A percentile compares a stretch with the other conserved stretches of the same genome.
phyloP scores from a whole-genome alignment of 352 stramenopile species.

The Globisporangium cylindrosporum region DNA sequence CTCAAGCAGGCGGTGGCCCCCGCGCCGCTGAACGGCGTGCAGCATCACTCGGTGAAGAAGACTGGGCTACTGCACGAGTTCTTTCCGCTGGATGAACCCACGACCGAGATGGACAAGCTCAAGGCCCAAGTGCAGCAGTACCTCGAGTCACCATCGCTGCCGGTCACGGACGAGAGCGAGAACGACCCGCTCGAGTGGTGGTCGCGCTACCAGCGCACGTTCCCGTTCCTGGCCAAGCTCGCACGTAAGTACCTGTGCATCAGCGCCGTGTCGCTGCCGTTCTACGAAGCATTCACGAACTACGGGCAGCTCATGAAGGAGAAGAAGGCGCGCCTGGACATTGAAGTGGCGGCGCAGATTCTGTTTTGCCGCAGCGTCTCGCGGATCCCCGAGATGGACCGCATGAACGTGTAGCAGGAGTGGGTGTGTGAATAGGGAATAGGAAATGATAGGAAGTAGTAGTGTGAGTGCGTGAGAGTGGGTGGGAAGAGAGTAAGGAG shows the following conservation, averaged over 20 bases:
- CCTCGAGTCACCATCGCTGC: constrained; percentile 60
- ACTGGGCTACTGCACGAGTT: constrained; percentile 53
- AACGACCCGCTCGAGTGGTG: constrained; percentile 84
- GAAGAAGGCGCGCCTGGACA: constrained; percentile 74
- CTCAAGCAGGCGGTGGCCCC: not conserved
- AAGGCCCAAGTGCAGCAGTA: constrained; percentile 69
- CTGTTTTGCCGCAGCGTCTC: constrained; percentile 79
- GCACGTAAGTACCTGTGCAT: constrained; percentile 79
- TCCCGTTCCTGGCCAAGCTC: constrained; percentile 63
- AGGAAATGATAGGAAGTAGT: not conserved
- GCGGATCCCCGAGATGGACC: constrained; percentile 80
- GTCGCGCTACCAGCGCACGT: constrained; percentile 68
- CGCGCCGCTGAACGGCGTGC: constrained; percentile 13
- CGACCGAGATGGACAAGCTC: constrained; percentile 56
- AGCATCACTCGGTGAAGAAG: constrained; percentile 27
- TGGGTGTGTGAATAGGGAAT: not conserved
- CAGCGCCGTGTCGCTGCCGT: constrained; percentile 68
- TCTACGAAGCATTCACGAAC: constrained; percentile 78
- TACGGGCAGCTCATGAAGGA: constrained; percentile 75
- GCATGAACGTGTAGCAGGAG: constrained; percentile 48
- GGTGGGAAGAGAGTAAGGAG: not conserved
- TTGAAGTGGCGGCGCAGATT: constrained; percentile 74
- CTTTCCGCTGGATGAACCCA: constrained; percentile 53
- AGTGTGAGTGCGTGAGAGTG: not conserved
- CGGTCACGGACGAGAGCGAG: constrained; percentile 62